Base-by-base conservation (phyloP, 257 asterid genomes). In the Echites panduratus region DNA sequence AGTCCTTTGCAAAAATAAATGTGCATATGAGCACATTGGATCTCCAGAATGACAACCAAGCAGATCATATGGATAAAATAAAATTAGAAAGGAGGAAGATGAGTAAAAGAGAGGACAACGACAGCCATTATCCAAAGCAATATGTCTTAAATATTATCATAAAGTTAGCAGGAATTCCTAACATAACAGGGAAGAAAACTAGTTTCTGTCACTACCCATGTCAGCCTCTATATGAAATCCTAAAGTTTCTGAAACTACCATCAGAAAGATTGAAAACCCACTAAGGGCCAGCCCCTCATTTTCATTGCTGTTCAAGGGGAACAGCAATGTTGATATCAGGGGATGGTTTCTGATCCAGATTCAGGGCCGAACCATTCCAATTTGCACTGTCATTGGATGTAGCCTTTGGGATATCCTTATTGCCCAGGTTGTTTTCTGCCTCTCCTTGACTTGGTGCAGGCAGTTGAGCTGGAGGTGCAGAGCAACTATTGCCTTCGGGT, bases 281-380 rank as follows among this genome's bases (percentile, higher is more conserved):
- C 3, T 7, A 27, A 27, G 16, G 19, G 48, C 44, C 52, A 66
- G 40, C n/a, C n/a, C 54, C 9, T 62, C 59, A 14, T 14, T 73
- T 76, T 79, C 79, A 81, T 32, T 78, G 85, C 67, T 89, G 88
- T 67, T 90, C 96, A 45, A 87, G 22, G 16, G 88, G 71, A 22
- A 87, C 78, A 4, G 92, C 86, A 45, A 89, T 69, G 75, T 92
- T 88, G 73, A 92, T 90, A 73, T 92, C 98, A 0, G 98, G 98
- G 70, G 87, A 86, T 20, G 87, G 81, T 77, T 88, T 83, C 81
- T 80, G 91, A 69, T 87, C 81, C 0, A 76, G 79, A n/a, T 78
- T 73, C 4, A 84, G 89, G 52, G 77, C 88, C 0, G 88, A 77
- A 43, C 84, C 87, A 0, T 92, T 87, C 87, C 92, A 89, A 52